Percentiles rank a stretch among this genome's conserved stretches.
Conservation (phyloP, 2,329 filamentous ascomycete species). For the Colletotrichum sp. region DNA sequence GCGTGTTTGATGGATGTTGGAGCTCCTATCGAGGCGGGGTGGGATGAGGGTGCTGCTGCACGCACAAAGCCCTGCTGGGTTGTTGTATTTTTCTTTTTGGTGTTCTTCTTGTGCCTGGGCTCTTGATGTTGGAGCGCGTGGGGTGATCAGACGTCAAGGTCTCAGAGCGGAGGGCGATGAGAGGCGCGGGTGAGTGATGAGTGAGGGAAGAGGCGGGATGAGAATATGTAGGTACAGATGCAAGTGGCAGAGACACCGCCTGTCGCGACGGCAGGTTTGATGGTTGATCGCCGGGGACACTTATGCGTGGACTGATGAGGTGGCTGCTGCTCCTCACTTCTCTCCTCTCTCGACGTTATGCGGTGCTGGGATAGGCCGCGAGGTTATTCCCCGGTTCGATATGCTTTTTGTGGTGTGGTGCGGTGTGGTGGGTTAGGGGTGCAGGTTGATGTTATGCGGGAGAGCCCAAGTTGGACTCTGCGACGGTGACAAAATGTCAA, state of each 20-base stretch:
- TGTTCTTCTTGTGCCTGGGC: neutral
- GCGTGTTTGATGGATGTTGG: neutral
- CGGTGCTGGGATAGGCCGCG: neutral
- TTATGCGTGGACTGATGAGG: constrained; percentile 14
- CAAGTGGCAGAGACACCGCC: neutral
- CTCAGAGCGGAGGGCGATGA: neutral
- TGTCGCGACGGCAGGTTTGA: neutral
- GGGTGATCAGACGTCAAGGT: neutral
- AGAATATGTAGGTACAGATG: constrained; percentile 5
- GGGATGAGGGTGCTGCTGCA: neutral
- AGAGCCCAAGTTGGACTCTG: neutral
- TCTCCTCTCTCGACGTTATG: neutral
- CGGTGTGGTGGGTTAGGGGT: constrained; percentile 9
- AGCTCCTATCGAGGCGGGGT: neutral
- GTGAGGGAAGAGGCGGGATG: neutral
- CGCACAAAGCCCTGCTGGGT: neutral
- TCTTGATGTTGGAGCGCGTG: neutral
- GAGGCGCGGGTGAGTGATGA: neutral
- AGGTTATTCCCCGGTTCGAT: neutral
- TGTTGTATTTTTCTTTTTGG: neutral
- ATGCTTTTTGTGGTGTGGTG: neutral
- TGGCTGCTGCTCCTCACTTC: neutral
- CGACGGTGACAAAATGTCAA: constrained; percentile 9
- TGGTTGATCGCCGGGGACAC: neutral
- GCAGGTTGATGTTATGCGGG: constrained; percentile 2